Evolutionary conservation across 164 flowering plant genomes (phyloP).

Genomic region (Piper longum): DNA sequence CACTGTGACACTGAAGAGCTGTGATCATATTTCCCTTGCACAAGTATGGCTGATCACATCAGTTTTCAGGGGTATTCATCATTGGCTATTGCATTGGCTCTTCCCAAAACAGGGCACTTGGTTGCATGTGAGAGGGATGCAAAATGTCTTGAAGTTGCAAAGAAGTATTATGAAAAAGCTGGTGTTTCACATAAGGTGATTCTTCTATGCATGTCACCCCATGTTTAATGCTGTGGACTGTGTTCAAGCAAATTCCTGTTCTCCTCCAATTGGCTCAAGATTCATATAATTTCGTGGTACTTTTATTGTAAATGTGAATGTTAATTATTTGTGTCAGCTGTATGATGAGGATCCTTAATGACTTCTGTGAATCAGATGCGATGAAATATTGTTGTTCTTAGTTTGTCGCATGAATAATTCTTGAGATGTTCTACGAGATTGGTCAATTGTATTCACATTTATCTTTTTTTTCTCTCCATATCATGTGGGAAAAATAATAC

Average conservation of each 20-base stretch:
- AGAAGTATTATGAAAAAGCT: conserved; percentile 55
- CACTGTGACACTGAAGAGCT: background rate
- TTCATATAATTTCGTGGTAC: background rate
- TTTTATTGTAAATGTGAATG: background rate
- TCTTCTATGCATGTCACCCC: background rate
- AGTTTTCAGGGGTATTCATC: conserved; percentile 73
- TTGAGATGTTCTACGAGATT: background rate
- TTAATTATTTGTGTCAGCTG: background rate
- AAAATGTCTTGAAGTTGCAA: conserved; percentile 62
- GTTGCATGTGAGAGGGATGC: conserved; percentile 47
- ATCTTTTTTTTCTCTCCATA: background rate
- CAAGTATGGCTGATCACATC: background rate
- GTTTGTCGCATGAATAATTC: background rate
- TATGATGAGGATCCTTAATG: background rate
- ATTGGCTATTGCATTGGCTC: conserved; percentile 72
- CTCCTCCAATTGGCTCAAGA: background rate
- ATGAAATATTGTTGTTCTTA: too few relatives aligned
- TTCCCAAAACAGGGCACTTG: conserved; percentile 62
- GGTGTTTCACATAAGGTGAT: conserved; percentile 79
- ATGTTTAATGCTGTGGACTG: background rate
- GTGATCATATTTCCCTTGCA: background rate
- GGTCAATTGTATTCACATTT: background rate
- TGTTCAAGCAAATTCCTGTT: background rate
- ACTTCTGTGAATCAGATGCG: background rate
- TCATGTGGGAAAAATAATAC: background rate